A percentile compares a stretch with the other conserved stretches of the same genome.
These are phyloP conservation scores for Malus fusca DNA, from an alignment of 306 rosid species.

Conservation along the genomic window DNA sequence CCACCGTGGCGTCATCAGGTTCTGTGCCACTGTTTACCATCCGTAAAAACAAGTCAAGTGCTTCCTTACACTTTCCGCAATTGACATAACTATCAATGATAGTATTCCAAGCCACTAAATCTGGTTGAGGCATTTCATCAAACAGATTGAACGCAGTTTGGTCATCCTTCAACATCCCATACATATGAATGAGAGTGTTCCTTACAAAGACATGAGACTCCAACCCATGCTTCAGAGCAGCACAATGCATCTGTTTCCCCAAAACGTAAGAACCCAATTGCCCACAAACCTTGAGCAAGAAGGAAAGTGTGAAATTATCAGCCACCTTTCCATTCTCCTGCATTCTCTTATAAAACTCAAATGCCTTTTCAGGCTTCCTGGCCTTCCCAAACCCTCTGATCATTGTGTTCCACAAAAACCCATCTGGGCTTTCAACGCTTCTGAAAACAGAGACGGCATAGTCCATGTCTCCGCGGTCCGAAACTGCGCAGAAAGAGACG, in stretches of 20 bases:
- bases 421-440: constrained; percentile 44
- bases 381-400: constrained; percentile 62
- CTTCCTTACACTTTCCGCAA: constrained; percentile 37
- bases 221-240: constrained; percentile 38
- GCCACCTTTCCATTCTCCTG: constrained; percentile 11
- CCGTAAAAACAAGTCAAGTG: constrained; percentile 37
- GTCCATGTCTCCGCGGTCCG: constrained; percentile 34
- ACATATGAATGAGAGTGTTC: constrained; percentile 68
- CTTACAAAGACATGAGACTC: constrained; percentile 45
- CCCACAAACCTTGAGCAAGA: constrained; percentile 50
- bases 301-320: constrained; percentile 62
- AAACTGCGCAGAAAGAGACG: constrained; percentile 41
- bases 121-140: constrained; percentile 43
- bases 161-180: constrained; percentile 42
- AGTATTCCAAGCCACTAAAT: constrained; percentile 74
- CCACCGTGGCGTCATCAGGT: constrained; percentile 58
- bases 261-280: constrained; percentile 27
- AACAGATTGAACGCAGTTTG: constrained; percentile 47
- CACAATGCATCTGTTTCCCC: constrained; percentile 53
- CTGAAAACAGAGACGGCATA: constrained; percentile 47
- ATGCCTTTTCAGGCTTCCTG: constrained; percentile 26
- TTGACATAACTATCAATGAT: constrained; percentile 38
- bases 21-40: constrained; percentile 39
- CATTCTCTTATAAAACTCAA: constrained; percentile 49
- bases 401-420: constrained; percentile 64